phyloP scores from a whole-genome alignment of 768 basidiomycete genomes.

The Steccherinum ochraceum region DNA sequence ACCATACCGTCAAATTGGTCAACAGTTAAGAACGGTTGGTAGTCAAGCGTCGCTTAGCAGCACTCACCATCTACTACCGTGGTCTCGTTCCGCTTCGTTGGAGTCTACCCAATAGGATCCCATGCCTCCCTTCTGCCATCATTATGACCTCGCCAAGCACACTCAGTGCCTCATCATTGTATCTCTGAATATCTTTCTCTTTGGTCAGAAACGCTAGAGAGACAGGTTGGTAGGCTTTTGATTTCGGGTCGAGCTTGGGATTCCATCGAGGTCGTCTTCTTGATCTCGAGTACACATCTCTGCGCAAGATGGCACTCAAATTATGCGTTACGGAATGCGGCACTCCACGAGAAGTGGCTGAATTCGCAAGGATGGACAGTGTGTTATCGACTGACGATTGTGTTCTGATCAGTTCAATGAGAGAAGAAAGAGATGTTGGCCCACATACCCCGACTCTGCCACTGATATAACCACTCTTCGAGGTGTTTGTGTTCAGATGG shows the following conservation, averaged over 20 bases:
- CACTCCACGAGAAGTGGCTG: slow-evolving; percentile 32
- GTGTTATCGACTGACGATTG: slow-evolving; percentile 56
- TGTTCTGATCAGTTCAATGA: slow-evolving; percentile 4
- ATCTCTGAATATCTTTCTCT: background rate
- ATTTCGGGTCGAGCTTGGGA: slow-evolving; percentile 23
- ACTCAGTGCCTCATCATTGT: slow-evolving; percentile 36
- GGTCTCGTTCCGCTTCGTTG: background rate
- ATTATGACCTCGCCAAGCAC: slow-evolving; percentile 47
- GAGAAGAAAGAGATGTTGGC: background rate
- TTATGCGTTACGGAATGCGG: background rate
- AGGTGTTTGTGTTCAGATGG: slow-evolving; percentile 26
- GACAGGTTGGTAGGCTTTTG: slow-evolving; percentile 16
- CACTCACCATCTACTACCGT: background rate
- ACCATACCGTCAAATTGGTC: too few relatives aligned
- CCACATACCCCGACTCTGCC: slow-evolving; percentile 50
- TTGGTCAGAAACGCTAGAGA: background rate
- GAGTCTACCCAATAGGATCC: slow-evolving; percentile 37
- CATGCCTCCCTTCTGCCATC: slow-evolving; percentile 53
- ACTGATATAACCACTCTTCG: slow-evolving; percentile 39
- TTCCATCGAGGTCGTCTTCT: slow-evolving; percentile 30
- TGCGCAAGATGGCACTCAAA: background rate
- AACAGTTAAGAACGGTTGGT: background rate
- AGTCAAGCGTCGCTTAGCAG: background rate
- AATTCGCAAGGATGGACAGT: slow-evolving; percentile 51
- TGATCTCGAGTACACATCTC: too few relatives aligned